phyloP scores from a whole-genome alignment of 352 stramenopile genomes.

The Globisporangium alternatum region DNA sequence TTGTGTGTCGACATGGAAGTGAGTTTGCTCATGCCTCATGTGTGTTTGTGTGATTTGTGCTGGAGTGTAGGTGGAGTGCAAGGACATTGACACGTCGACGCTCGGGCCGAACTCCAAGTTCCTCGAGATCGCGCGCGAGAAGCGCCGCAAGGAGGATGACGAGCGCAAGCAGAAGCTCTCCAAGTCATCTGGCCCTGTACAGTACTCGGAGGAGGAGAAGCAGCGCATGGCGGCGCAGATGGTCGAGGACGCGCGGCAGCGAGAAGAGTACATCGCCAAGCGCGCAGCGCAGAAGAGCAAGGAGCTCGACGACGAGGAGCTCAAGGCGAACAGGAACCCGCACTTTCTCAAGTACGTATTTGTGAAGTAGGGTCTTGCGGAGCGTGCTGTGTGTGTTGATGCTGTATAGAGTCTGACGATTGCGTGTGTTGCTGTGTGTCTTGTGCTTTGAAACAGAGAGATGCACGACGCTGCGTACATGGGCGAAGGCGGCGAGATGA shows the following conservation, averaged over 20 bases:
- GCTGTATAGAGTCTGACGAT: not conserved
- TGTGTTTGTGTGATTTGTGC: not conserved
- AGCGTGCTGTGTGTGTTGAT: not conserved
- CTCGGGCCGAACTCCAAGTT: conserved; percentile 80
- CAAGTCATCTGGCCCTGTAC: conserved; percentile 29
- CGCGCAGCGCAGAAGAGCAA: conserved; percentile 48
- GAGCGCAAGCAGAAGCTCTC: conserved; percentile 61
- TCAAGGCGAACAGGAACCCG: conserved; percentile 50
- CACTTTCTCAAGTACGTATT: conserved; percentile 70
- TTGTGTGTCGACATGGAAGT: not conserved
- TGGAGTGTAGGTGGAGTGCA: conserved; percentile 57
- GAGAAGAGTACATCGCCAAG: conserved; percentile 60
- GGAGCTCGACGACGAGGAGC: conserved; percentile 52
- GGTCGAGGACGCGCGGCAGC: conserved; percentile 67
- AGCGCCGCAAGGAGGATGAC: conserved; percentile 63
- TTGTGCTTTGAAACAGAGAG: conserved; percentile 30
- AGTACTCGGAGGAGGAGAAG: conserved; percentile 62
- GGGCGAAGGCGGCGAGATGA: conserved; percentile 56
- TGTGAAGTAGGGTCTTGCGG: no score
- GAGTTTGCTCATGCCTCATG: not conserved
- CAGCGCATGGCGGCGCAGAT: conserved; percentile 59
- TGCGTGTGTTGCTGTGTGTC: conserved; percentile 12
- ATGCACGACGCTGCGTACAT: conserved; percentile 77
- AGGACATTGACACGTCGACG: conserved; percentile 71
- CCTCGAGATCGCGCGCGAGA: conserved; percentile 65